phyloP scores from a whole-genome alignment of 2,329 filamentous ascomycete species.

The Aspergillus quadricinctus region DNA sequence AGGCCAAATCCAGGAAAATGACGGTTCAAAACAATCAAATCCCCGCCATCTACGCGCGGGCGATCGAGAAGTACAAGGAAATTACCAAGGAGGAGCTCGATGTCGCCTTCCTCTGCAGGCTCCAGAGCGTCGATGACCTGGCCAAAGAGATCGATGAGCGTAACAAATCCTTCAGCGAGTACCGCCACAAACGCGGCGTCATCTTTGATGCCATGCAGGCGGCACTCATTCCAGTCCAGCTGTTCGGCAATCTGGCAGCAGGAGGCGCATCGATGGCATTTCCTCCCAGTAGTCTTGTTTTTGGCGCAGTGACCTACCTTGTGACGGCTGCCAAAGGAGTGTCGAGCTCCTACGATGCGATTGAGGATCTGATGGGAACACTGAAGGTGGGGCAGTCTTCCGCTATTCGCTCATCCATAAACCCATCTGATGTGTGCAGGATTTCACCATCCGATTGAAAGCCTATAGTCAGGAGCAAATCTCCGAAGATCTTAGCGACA shows the following conservation, averaged over 20 bases:
- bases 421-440: neutral
- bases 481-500: slow-evolving; percentile 21
- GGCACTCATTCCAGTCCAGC: slow-evolving; percentile 6
- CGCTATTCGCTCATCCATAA: neutral
- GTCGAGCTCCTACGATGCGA: slow-evolving; percentile 44
- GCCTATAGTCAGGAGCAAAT: slow-evolving; percentile 5
- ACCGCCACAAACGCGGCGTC: slow-evolving; percentile 8
- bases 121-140: slow-evolving; percentile 7
- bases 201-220: slow-evolving; percentile 6
- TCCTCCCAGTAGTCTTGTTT: slow-evolving; percentile 18
- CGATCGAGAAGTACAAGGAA: slow-evolving; percentile 5
- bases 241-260: slow-evolving; percentile 8
- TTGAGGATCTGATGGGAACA: slow-evolving; percentile 43
- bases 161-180: slow-evolving; percentile 7
- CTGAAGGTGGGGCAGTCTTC: slow-evolving; percentile 5
- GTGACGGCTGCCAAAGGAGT: slow-evolving; percentile 45
- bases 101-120: slow-evolving; percentile 1
- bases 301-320: slow-evolving; percentile 42
- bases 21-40: neutral
- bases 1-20: neutral
- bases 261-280: slow-evolving; percentile 10
- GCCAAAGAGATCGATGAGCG: slow-evolving; percentile 5
- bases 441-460: slow-evolving; percentile 9
- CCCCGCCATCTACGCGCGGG: slow-evolving; percentile 6
- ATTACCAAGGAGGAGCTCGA: slow-evolving; percentile 6